phyloP scores from a whole-genome alignment of 2,329 filamentous ascomycete genomes.

The Elsinoe arachidis region DNA sequence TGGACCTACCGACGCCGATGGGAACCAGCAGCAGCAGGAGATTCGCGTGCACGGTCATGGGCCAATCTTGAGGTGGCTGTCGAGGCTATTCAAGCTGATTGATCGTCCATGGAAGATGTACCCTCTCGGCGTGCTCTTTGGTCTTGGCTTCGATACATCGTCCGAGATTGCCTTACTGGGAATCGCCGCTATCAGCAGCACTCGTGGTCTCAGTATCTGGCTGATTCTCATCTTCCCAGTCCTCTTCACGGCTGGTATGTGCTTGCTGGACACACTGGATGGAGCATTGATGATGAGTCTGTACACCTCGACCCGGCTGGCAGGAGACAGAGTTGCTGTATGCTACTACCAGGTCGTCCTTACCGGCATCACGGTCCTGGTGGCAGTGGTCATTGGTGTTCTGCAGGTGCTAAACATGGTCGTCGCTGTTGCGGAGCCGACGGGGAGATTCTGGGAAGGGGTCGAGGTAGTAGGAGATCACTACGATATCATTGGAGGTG shows the following conservation, averaged over 20 bases:
- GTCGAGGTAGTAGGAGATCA: constrained; percentile 67
- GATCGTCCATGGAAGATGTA: constrained; percentile 91
- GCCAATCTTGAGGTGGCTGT: constrained; percentile 61
- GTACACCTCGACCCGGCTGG: constrained; percentile 72
- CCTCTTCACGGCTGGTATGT: constrained; percentile 93
- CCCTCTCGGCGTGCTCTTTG: constrained; percentile 74
- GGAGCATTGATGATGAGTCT: constrained; percentile 92
- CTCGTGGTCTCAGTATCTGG: constrained; percentile 84
- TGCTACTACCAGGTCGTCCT: constrained; percentile 89
- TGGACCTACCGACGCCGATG: constrained; percentile 16
- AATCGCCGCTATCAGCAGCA: constrained; percentile 78
- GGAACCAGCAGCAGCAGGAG: constrained; percentile 25
- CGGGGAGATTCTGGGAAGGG: constrained; percentile 83
- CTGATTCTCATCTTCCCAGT: constrained; percentile 85
- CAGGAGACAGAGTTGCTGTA: constrained; percentile 76
- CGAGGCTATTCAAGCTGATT: constrained; percentile 65
- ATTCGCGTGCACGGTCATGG: constrained; percentile 70
- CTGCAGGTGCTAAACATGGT: constrained; percentile 76
- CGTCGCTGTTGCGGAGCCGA: constrained; percentile 63
- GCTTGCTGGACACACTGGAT: constrained; percentile 82
- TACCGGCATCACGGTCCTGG: constrained; percentile 72
- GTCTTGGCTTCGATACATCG: constrained; percentile 89
- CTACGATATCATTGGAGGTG: constrained; percentile 78
- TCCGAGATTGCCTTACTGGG: constrained; percentile 88
- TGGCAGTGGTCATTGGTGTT: constrained; percentile 76